Percentiles rank a stretch among this genome's conserved stretches.
Conservation (phyloP, 306 rosid genomes). For the Acacia melanoxylon region DNA sequence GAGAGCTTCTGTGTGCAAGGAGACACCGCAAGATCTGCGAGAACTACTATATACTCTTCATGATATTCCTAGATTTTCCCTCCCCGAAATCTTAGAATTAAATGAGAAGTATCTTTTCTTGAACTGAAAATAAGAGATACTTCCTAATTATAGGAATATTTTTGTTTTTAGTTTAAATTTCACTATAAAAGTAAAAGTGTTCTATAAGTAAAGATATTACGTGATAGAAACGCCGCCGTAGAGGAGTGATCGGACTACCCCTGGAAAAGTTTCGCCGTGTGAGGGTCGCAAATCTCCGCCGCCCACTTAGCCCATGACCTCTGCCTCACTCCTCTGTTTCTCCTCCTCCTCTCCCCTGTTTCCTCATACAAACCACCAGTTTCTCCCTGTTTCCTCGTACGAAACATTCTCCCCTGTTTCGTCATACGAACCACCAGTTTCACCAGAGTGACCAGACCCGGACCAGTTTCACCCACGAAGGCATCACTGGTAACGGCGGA, state of each 20-base stretch:
- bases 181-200: too few species aligned
- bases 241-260: conserved; percentile 27
- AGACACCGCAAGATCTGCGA: too few species aligned
- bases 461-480: background rate
- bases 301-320: conserved; percentile 99
- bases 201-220: too few species aligned
- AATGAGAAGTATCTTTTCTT: too few species aligned
- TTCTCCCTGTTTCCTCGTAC: background rate
- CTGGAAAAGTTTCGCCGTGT: conserved; percentile 93
- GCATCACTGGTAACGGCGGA: background rate
- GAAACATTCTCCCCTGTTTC: too few species aligned
- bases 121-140: too few species aligned
- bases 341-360: conserved; percentile 55
- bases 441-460: background rate
- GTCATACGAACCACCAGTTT: too few species aligned
- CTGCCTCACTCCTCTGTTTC: conserved; percentile 92
- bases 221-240: conserved; percentile 1
- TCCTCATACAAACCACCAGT: conserved; percentile 41
- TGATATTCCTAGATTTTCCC: too few species aligned
- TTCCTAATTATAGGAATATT: too few species aligned
- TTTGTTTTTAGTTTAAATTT: too few species aligned
- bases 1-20: too few species aligned
- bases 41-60: too few species aligned
- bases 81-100: background rate
- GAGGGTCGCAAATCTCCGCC: conserved; percentile 95